Conservation (phyloP, 1,139 yeast genomes). For the Geotrichum bryndzae region DNA sequence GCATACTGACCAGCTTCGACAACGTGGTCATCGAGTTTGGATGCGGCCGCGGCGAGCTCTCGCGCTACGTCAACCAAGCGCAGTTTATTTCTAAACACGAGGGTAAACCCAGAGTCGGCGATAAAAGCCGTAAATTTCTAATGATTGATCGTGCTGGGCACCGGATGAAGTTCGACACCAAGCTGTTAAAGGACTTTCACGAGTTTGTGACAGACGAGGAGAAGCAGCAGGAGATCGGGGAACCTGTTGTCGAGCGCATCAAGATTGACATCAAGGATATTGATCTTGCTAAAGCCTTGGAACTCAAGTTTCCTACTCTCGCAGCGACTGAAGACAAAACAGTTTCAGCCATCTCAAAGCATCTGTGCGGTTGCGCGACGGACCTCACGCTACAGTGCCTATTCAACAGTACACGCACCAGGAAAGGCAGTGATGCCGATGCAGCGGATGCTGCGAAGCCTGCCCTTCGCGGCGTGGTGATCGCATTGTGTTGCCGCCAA, state of each 20-base stretch:
- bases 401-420: slow-evolving; percentile 37
- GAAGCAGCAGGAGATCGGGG: slow-evolving; percentile 4
- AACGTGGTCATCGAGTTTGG: slow-evolving; percentile 70
- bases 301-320: neutral
- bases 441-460: slow-evolving; percentile 19
- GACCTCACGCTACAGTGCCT: slow-evolving; percentile 73
- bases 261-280: slow-evolving; percentile 78
- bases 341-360: slow-evolving; percentile 70
- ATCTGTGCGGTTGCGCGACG: slow-evolving; percentile 90
- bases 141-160: slow-evolving; percentile 73
- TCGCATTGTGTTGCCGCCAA: slow-evolving; percentile 95
- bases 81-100: slow-evolving; percentile 26
- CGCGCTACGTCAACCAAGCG: slow-evolving; percentile 58
- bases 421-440: slow-evolving; percentile 1
- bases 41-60: slow-evolving; percentile 81
- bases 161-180: slow-evolving; percentile 70
- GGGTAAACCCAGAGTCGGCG: neutral
- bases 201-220: slow-evolving; percentile 20
- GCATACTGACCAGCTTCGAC: slow-evolving; percentile 37
- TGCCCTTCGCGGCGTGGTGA: slow-evolving; percentile 52
- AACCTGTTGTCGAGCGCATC: slow-evolving; percentile 46
- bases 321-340: neutral
- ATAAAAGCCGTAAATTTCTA: slow-evolving; percentile 41
- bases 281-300: slow-evolving; percentile 44
- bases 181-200: slow-evolving; percentile 51